phyloP scores from a whole-genome alignment of 345 rosid species.

The Eucalyptus curtisii region DNA sequence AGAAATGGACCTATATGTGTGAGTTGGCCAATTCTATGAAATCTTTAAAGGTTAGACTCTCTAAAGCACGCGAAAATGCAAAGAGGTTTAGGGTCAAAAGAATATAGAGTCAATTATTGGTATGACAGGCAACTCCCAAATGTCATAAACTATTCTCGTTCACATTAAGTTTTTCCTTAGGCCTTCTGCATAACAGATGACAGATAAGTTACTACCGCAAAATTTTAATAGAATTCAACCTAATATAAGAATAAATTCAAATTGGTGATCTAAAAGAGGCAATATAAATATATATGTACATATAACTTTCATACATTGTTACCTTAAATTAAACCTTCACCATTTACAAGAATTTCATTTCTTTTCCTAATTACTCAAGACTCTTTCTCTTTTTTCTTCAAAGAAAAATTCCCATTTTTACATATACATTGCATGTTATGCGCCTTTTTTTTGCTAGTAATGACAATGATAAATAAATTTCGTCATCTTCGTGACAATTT shows the following conservation, averaged over 20 bases:
- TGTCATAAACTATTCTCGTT: neutral
- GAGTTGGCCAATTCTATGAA: too few relatives aligned
- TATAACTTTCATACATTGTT: neutral
- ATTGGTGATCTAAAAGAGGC: neutral
- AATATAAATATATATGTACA: neutral
- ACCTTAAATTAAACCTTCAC: neutral
- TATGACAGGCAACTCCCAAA: neutral
- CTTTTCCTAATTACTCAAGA: neutral
- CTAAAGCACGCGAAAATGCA: too few relatives aligned
- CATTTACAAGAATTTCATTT: neutral
- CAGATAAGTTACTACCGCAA: neutral
- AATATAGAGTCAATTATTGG: neutral
- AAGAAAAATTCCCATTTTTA: neutral
- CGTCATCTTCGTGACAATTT: neutral
- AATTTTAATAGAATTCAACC: neutral
- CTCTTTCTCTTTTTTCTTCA: neutral
- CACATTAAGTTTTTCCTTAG: neutral
- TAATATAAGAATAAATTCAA: neutral
- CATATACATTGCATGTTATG: neutral
- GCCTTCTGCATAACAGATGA: neutral
- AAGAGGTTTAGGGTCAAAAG: neutral
- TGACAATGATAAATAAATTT: neutral
- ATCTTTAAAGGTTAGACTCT: too few relatives aligned
- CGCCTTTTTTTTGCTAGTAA: neutral
- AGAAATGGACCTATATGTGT: too few relatives aligned